These are phyloP conservation scores for Ormosia emarginata DNA, from an alignment of 306 rosid genomes.

Conservation along the genomic window DNA sequence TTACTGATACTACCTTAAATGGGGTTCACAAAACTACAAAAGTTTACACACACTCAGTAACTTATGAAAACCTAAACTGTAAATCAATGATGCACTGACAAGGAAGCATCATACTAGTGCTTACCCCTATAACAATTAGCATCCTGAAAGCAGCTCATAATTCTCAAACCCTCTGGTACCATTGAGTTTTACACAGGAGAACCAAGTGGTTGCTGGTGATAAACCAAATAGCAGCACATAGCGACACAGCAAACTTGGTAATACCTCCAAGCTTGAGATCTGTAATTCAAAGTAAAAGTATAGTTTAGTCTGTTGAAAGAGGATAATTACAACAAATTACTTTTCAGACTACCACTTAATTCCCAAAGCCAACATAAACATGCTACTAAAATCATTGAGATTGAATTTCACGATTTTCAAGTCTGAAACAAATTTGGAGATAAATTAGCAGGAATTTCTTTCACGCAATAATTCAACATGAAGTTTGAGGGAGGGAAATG, in stretches of 20 bases:
- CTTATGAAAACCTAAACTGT: not conserved
- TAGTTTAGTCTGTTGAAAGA: slow-evolving; percentile 3
- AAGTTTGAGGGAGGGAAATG: not conserved
- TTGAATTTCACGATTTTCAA: not conserved
- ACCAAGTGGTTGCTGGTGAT: slow-evolving; percentile 27
- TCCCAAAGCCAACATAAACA: not conserved
- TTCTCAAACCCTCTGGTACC: slow-evolving; percentile 72
- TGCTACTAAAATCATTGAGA: not conserved
- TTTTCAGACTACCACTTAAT: not conserved
- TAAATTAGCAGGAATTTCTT: not conserved
- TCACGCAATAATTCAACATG: not conserved
- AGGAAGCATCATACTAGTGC: slow-evolving; percentile 10
- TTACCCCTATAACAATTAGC: slow-evolving; percentile 49
- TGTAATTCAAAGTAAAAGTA: not conserved
- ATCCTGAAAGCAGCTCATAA: slow-evolving; percentile 63
- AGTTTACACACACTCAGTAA: not conserved
- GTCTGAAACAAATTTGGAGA: not conserved
- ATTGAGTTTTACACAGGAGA: slow-evolving; percentile 52
- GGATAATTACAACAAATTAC: not conserved
- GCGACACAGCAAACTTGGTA: slow-evolving; percentile 20
- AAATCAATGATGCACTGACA: not conserved
- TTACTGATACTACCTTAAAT: not conserved
- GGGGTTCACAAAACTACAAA: not conserved
- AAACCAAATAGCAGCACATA: slow-evolving; percentile 32
- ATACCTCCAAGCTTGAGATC: slow-evolving; percentile 39